These are phyloP conservation scores for Triangularia verruculosa DNA, from an alignment of 2,329 filamentous ascomycete species.

Conservation along the genomic window DNA sequence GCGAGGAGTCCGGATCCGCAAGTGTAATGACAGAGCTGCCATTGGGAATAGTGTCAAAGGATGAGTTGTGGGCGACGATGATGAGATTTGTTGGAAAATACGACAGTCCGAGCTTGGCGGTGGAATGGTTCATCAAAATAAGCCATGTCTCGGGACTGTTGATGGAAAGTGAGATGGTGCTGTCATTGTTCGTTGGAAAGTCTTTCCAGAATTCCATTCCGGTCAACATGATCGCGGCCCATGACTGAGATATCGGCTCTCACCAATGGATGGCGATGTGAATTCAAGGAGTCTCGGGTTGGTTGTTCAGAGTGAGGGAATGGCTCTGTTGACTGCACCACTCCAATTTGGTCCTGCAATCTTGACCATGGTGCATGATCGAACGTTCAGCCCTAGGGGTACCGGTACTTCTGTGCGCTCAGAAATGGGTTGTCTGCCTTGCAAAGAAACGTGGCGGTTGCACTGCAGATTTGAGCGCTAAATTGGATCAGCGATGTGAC, in stretches of 20 bases:
- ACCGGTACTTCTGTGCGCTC: neutral
- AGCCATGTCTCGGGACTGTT: slow-evolving; percentile 12
- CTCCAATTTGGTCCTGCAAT: neutral
- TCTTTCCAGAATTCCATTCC: slow-evolving; percentile 20
- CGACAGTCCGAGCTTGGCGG: slow-evolving; percentile 20
- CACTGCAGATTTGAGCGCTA: neutral
- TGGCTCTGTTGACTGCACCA: neutral
- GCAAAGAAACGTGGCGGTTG: neutral
- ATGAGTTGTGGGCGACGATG: slow-evolving; percentile 13
- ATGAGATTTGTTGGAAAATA: slow-evolving; percentile 20
- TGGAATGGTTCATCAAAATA: slow-evolving; percentile 24
- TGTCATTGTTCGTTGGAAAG: slow-evolving; percentile 11
- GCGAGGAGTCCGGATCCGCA: neutral
- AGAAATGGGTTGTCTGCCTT: neutral
- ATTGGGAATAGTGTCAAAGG: neutral
- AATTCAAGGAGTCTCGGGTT: neutral
- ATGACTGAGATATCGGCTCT: neutral
- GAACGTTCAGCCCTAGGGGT: neutral
- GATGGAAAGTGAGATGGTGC: slow-evolving; percentile 13
- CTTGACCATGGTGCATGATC: neutral
- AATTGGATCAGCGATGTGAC: neutral
- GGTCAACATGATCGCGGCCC: neutral
- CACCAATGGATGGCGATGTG: neutral
- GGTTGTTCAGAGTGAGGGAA: neutral
- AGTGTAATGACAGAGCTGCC: neutral